These are phyloP conservation scores for Chara braunii DNA, from an alignment of 139 green algal genomes.

Conservation along the genomic window DNA sequence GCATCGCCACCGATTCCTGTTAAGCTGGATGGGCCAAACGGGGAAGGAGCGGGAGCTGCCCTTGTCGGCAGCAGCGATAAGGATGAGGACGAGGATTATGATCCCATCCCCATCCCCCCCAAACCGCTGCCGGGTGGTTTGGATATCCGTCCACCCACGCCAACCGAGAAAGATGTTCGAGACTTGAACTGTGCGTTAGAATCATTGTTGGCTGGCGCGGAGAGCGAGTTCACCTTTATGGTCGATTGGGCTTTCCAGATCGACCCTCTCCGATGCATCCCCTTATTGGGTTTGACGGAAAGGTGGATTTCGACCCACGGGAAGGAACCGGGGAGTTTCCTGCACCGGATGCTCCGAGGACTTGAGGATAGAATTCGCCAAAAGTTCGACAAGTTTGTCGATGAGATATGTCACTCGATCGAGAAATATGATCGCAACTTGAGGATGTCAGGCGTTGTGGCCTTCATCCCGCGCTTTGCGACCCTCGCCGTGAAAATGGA, in stretches of 20 bases:
- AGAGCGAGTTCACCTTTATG: constrained; percentile 19
- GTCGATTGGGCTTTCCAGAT: constrained; percentile 28
- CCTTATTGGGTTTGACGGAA: constrained; percentile 17
- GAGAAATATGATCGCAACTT: constrained; percentile 19
- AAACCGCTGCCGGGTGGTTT: too few species aligned
- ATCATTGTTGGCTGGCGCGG: too few species aligned
- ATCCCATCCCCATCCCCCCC: too few species aligned
- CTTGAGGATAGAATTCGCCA: constrained; percentile 7
- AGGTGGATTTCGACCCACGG: constrained; percentile 1
- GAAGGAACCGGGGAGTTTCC: too few species aligned
- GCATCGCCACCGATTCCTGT: not conserved
- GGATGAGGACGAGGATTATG: too few species aligned
- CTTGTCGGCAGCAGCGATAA: too few species aligned
- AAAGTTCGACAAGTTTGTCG: constrained; percentile 17
- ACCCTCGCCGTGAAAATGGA: constrained; percentile 20
- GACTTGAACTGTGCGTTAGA: too few species aligned
- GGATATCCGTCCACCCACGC: too few species aligned
- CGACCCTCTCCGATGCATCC: constrained; percentile 15
- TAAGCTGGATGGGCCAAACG: too few species aligned
- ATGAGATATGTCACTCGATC: constrained; percentile 14
- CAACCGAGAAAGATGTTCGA: too few species aligned
- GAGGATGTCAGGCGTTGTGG: constrained; percentile 16
- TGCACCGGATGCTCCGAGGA: not conserved
- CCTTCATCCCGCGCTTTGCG: constrained; percentile 31
- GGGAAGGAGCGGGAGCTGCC: too few species aligned